Evolutionary conservation across 208 protist genomes (phyloP).

Genomic region (Leishmania mexicana): DNA sequence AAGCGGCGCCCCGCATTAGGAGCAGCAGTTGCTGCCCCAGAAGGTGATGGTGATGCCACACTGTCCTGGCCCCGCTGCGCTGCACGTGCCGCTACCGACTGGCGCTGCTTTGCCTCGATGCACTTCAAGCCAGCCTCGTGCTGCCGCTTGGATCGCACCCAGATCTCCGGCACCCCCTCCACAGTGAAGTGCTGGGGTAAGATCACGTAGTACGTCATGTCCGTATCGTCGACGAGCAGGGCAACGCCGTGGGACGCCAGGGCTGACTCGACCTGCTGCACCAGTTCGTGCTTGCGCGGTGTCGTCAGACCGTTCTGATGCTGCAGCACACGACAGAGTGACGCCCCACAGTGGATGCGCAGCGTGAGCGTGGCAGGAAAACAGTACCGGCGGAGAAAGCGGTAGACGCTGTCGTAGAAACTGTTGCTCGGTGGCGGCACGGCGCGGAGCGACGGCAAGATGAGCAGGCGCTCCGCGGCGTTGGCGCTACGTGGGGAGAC

Average conservation of each 20-base stretch:
- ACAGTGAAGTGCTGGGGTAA: slow-evolving; percentile 42
- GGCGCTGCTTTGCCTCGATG: background rate
- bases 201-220: slow-evolving; percentile 41
- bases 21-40: background rate
- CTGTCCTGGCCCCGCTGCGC: background rate
- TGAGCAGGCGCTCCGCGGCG: slow-evolving; percentile 32
- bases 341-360: slow-evolving; percentile 46
- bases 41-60: background rate
- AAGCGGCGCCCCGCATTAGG: background rate
- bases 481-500: slow-evolving; percentile 29
- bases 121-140: background rate
- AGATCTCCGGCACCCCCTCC: slow-evolving; percentile 41
- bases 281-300: slow-evolving; percentile 26
- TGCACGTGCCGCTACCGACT: background rate
- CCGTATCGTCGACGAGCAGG: slow-evolving; percentile 36
- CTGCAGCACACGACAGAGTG: slow-evolving; percentile 26
- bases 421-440: background rate
- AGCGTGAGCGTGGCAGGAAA: slow-evolving; percentile 16
- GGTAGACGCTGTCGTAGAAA: background rate
- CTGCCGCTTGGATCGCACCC: slow-evolving; percentile 31
- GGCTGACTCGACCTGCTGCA: slow-evolving; percentile 30
- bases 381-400: slow-evolving; percentile 6
- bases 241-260: slow-evolving; percentile 38
- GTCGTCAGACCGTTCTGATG: slow-evolving; percentile 12
- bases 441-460: slow-evolving; percentile 27